phyloP scores from a whole-genome alignment of 352 stramenopile species.

The Pythium periplocum region DNA sequence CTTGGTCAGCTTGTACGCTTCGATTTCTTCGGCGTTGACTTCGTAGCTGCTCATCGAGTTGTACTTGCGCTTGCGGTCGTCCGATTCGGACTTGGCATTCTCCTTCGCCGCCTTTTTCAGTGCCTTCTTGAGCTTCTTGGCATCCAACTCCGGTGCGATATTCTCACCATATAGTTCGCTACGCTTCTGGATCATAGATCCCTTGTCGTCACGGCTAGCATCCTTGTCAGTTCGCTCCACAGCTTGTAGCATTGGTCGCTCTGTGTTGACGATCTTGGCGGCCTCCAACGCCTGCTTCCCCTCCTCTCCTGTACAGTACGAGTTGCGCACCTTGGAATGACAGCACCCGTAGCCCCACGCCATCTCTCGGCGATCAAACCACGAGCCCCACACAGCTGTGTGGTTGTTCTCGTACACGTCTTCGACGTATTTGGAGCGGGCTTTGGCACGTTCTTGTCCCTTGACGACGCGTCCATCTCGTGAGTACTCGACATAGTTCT shows the following conservation, averaged over 20 bases:
- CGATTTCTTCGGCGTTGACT: conserved; percentile 95
- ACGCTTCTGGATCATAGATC: conserved; percentile 42
- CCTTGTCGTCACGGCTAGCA: conserved; percentile 3
- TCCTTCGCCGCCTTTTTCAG: conserved; percentile 73
- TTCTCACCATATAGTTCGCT: conserved; percentile 91
- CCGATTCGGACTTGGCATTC: conserved; percentile 41
- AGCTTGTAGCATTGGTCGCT: conserved; percentile 44
- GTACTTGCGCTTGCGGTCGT: conserved; percentile 93
- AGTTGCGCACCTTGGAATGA: conserved; percentile 93
- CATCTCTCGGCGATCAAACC: conserved; percentile 92
- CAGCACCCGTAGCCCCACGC: conserved; percentile 98
- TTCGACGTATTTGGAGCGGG: conserved; percentile 97
- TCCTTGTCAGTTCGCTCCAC: conserved; percentile 20
- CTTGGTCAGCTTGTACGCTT: conserved; percentile 92
- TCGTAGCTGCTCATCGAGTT: conserved; percentile 89
- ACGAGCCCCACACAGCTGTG: conserved; percentile 96
- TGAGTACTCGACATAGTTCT: conserved; percentile 92
- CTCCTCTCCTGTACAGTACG: conserved; percentile 94
- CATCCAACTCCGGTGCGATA: conserved; percentile 59
- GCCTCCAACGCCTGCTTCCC: conserved; percentile 88
- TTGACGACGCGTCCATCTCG: conserved; percentile 90
- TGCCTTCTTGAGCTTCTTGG: conserved; percentile 83
- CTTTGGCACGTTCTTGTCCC: conserved; percentile 65
- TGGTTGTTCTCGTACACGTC: conserved; percentile 97
- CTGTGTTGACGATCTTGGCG: conserved; percentile 44